These are phyloP conservation scores for Ceratocystis alfenasii DNA, from an alignment of 2,329 filamentous ascomycete species.

Conservation along the genomic window DNA sequence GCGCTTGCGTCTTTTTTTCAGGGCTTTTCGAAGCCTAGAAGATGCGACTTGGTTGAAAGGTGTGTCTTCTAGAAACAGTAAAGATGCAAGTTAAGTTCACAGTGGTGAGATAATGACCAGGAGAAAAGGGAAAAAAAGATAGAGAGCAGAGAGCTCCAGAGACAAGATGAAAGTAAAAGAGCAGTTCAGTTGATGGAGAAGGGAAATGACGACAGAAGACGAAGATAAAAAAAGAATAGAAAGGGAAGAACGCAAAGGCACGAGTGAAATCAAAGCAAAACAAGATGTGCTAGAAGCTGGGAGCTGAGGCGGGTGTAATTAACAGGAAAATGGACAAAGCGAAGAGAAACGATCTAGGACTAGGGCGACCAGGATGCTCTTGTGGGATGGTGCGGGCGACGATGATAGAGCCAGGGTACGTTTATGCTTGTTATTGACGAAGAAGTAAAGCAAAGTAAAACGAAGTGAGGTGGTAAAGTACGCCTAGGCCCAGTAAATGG, in stretches of 20 bases:
- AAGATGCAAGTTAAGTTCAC: slow-evolving; percentile 7
- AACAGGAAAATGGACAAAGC: slow-evolving; percentile 13
- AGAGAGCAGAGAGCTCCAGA: not conserved
- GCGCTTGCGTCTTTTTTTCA: slow-evolving; percentile 10
- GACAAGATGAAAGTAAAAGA: not conserved
- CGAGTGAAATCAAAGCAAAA: slow-evolving; percentile 12
- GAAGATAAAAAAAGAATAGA: not conserved
- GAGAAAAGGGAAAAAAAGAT: not conserved
- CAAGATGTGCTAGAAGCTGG: slow-evolving; percentile 13
- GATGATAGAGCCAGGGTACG: slow-evolving; percentile 9
- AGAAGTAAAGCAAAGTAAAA: not conserved
- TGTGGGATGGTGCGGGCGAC: slow-evolving; percentile 2
- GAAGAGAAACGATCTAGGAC: slow-evolving; percentile 11
- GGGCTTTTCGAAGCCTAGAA: slow-evolving; percentile 6
- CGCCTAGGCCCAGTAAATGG: not conserved
- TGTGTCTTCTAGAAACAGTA: slow-evolving; percentile 14
- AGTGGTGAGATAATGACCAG: not conserved
- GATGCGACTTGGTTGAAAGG: slow-evolving; percentile 1
- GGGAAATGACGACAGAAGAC: not conserved
- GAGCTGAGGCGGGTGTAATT: slow-evolving; percentile 8
- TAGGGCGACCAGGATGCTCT: not conserved
- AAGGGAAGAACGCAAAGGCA: not conserved
- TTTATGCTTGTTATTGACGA: slow-evolving; percentile 1
- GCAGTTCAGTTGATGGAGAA: not conserved
- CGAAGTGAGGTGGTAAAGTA: not conserved